phyloP scores from a whole-genome alignment of 768 basidiomycete genomes.

The Boletus subparvulus region DNA sequence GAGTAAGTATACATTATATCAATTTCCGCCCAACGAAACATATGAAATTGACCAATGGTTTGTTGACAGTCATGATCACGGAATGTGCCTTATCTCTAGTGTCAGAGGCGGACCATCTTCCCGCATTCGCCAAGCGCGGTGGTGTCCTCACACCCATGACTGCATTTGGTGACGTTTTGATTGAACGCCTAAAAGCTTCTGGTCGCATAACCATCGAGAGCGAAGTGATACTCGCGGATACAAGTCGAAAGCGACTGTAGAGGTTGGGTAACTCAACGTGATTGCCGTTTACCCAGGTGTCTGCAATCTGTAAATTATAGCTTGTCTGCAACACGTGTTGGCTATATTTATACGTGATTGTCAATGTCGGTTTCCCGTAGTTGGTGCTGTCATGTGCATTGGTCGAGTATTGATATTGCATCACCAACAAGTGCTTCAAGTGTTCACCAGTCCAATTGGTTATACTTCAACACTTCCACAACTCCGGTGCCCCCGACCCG shows the following conservation, averaged over 20 bases:
- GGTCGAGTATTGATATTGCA: constrained; percentile 7
- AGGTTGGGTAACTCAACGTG: background rate
- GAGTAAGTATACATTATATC: constrained; percentile 1
- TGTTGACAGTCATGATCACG: constrained; percentile 62
- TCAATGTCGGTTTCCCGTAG: background rate
- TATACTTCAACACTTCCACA: constrained; percentile 5
- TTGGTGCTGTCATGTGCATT: background rate
- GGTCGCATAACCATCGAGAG: constrained; percentile 59
- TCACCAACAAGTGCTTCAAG: background rate
- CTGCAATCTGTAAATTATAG: background rate
- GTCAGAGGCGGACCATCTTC: constrained; percentile 53
- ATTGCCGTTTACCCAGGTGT: background rate
- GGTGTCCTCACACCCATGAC: constrained; percentile 83
- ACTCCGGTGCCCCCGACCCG: constrained; percentile 7
- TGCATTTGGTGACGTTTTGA: constrained; percentile 75
- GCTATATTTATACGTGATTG: background rate
- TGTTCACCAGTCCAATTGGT: constrained; percentile 1
- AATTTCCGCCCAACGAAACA: background rate
- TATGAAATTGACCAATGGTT: background rate
- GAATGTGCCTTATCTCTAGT: constrained; percentile 77
- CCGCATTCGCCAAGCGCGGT: constrained; percentile 58
- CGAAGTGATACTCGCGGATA: constrained; percentile 33
- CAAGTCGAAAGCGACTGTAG: constrained; percentile 11
- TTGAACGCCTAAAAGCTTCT: constrained; percentile 61
- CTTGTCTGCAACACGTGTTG: background rate